Evolutionary conservation across 441 rosid species (phyloP), one percentile per base, ranked within the genome.

Genomic region (Capsella rubella): DNA sequence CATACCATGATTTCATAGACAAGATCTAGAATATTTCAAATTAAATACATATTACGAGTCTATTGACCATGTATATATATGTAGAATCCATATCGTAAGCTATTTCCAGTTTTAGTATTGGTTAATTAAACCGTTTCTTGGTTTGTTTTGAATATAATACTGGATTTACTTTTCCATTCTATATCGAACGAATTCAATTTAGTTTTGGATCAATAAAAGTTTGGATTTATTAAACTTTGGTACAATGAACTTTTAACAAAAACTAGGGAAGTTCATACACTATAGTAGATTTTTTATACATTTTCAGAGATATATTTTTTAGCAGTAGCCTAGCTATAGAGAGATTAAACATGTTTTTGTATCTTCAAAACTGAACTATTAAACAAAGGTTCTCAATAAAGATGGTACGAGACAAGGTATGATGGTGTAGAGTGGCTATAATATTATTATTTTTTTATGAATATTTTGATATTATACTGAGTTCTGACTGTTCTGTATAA

Each of bases 31-130:
- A 27, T 21, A 21, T 15, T 27, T 8, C 6, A 67, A 21, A 16
- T 8, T 3, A 67, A 21, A 16, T 9, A 12, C 31, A 47, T 15
- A 16, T 8, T 50, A 35, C 31, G 21, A 35, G n/a, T 8, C 0
- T 52, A 31, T 50, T 66, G 50, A n/a, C 28, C 71, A 53, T 52
- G 21, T 18, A 50, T 50, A 64, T 50, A 21, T 11, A 29, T 4
- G 3, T 64, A 31, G 13, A 64, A 25, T 51, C 7, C 37, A 54
- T 46, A 4, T 16, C 18, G 6, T 49, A 16, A 49, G 29, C 13
- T 34, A 29, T 14, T 54, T 14, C n/a, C 11, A 53, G 31, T 13
- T 28, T 53, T 28, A 25, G 0, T 52, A 27, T 21, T 4, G 10
- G 4, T 18, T 49, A 2, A 4, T 9, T 21, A 9, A 5, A 21